Evolutionary conservation across 768 basidiomycete species (phyloP).

Genomic region (Paxillus rubicundulus): DNA sequence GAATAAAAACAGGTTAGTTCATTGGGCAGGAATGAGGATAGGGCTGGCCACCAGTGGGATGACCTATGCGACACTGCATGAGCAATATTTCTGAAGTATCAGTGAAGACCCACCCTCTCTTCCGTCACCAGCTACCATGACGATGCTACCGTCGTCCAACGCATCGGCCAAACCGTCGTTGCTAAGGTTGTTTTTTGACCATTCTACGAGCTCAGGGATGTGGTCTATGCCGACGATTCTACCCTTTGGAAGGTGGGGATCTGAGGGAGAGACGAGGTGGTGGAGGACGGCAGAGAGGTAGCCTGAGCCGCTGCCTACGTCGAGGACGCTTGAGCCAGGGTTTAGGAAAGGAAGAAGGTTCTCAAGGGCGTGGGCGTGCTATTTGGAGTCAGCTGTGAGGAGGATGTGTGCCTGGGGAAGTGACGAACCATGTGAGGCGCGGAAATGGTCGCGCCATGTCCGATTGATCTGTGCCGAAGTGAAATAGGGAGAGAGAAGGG

Average conservation of each 20-base stretch:
- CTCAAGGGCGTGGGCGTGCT: conserved; percentile 87
- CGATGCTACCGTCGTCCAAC: conserved; percentile 53
- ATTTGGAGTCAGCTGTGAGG: not conserved
- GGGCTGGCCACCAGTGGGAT: conserved; percentile 33
- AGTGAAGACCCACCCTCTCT: conserved; percentile 50
- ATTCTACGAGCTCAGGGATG: conserved; percentile 70
- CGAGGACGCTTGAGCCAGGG: conserved; percentile 75
- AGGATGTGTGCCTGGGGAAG: not conserved
- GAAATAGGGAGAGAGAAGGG: not conserved
- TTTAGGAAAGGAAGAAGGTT: conserved; percentile 70
- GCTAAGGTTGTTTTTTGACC: conserved; percentile 65
- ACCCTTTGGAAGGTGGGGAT: conserved; percentile 32
- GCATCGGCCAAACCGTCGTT: conserved; percentile 60
- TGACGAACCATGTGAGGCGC: conserved; percentile 88
- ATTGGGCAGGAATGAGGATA: not conserved
- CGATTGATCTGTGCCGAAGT: conserved; percentile 53
- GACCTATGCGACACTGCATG: conserved; percentile 27
- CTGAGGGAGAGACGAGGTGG: conserved; percentile 52
- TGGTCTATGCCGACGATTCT: conserved; percentile 91
- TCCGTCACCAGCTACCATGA: conserved; percentile 76
- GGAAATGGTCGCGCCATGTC: conserved; percentile 87
- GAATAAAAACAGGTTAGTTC: not conserved
- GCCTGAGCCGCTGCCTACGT: conserved; percentile 87
- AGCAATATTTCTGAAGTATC: not conserved
- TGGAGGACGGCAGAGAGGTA: conserved; percentile 83